Evolutionary conservation across 768 basidiomycete genomes (phyloP), one percentile per base, ranked within the genome.

Genomic region (Russula sp.): DNA sequence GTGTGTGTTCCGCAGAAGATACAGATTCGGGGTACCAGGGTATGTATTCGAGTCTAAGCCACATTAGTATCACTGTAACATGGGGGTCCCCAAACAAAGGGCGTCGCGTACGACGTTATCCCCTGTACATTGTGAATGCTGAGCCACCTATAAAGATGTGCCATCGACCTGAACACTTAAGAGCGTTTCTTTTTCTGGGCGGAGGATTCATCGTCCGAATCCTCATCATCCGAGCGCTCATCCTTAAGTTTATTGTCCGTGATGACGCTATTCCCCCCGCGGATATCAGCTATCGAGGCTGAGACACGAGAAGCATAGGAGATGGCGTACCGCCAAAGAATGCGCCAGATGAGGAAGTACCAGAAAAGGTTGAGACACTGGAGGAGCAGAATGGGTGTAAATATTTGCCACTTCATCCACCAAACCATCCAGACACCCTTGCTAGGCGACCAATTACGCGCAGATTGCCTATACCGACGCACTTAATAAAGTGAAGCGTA

Each of bases 291-390:
- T 22, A 44, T 34, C 31, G 32, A 34, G 31, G 22, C 40, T 42
- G 47, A 31, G 11, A 51, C 6, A 31, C 14, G 20, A 18, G 40
- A 27, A 22, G 18, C 9, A 40, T 49, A 52, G 31, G 40, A 37
- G 31, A 39, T 6, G 11, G 77, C 85, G 49, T 66, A 93, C 91
- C 89, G 81, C 54, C 80, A 73, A 16, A 88, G 77, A 56, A 96
- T 88, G 58, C 92, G 85, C 72, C 82, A 74, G 77, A 98, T 94
- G 32, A 94, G 78, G 75, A 79, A 85, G 73, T 91, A 96, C 95
- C 95, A 98, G 79, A 97, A 97, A 31, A 96, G 63, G 71, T 98
- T 98, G 69, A 99, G 79, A 45, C 83, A 68, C 72, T 94, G 92
- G 16, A 99, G 79, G 0, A 92, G 75, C 6, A 84, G 65, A 60